phyloP scores from a whole-genome alignment of 2,329 filamentous ascomycete species.

The Periconia digitata region DNA sequence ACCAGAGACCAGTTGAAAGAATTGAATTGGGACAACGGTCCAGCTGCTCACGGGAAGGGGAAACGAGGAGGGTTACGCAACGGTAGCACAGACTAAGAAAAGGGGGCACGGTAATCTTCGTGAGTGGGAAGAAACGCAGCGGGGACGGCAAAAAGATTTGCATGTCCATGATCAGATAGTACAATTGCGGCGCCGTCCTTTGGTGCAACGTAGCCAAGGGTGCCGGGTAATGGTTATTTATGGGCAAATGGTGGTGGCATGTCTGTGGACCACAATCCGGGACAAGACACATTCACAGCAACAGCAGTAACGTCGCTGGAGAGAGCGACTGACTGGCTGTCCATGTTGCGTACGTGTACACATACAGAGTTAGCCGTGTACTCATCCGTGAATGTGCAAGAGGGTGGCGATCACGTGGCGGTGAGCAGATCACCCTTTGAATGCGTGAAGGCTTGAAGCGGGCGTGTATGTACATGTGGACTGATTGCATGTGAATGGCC shows the following conservation, averaged over 20 bases:
- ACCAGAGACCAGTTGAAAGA: too few relatives aligned
- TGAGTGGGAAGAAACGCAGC: not conserved
- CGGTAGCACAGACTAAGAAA: conserved; percentile 26
- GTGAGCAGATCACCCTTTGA: not conserved
- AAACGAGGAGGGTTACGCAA: conserved; percentile 15
- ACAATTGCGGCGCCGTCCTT: not conserved
- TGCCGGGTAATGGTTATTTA: not conserved
- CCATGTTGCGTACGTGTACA: not conserved
- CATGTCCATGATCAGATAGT: not conserved
- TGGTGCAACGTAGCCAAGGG: not conserved
- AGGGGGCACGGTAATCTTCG: not conserved
- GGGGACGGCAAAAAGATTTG: not conserved
- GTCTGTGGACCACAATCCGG: too few relatives aligned
- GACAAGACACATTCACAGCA: not conserved
- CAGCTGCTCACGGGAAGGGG: not conserved
- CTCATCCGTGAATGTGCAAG: not conserved
- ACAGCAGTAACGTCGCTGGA: not conserved
- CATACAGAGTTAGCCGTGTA: not conserved
- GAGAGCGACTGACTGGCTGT: not conserved
- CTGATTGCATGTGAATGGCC: too few relatives aligned
- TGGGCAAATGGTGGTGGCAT: not conserved
- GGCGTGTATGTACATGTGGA: too few relatives aligned
- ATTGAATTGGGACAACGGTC: too few relatives aligned
- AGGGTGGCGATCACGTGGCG: conserved; percentile 3
- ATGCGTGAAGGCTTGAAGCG: not conserved